A percentile compares a stretch with the other conserved stretches of the same genome.
phyloP scores from a whole-genome alignment of 2,329 filamentous ascomycete species.

The Aspergillus udagawae region DNA sequence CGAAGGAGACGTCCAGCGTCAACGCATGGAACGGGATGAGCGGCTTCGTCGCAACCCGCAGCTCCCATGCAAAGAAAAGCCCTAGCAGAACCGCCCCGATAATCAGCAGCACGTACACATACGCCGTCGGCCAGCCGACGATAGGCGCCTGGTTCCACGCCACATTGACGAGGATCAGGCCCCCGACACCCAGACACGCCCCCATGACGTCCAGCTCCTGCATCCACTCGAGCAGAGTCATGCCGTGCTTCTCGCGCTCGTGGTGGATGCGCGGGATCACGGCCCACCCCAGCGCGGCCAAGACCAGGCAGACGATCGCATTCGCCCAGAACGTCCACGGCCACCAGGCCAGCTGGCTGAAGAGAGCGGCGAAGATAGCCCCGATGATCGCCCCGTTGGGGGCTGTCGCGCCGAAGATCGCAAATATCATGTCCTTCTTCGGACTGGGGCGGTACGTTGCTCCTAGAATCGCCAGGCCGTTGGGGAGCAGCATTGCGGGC shows the following conservation, averaged over 20 bases:
- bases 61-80: slow-evolving; percentile 52
- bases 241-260: neutral
- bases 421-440: slow-evolving; percentile 57
- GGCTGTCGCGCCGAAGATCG: slow-evolving; percentile 44
- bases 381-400: slow-evolving; percentile 41
- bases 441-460: slow-evolving; percentile 51
- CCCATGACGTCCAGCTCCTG: slow-evolving; percentile 37
- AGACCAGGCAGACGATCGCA: slow-evolving; percentile 25
- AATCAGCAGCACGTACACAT: slow-evolving; percentile 53
- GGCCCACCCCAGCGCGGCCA: slow-evolving; percentile 26
- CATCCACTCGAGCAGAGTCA: slow-evolving; percentile 3
- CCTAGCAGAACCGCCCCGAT: slow-evolving; percentile 51
- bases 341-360: slow-evolving; percentile 43
- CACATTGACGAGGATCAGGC: slow-evolving; percentile 60
- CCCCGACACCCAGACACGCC: slow-evolving; percentile 46
- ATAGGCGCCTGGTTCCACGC: slow-evolving; percentile 61
- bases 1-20: slow-evolving; percentile 28
- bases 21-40: slow-evolving; percentile 49
- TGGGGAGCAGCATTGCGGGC: slow-evolving; percentile 60
- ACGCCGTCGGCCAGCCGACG: slow-evolving; percentile 53
- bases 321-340: slow-evolving; percentile 48
- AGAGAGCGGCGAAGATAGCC: slow-evolving; percentile 32
- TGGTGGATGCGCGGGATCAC: slow-evolving; percentile 1
- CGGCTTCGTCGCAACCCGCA: slow-evolving; percentile 42
- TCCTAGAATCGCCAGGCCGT: slow-evolving; percentile 60